These are phyloP conservation scores for Heteromeles arbutifolia DNA, from an alignment of 306 rosid genomes.

Conservation along the genomic window DNA sequence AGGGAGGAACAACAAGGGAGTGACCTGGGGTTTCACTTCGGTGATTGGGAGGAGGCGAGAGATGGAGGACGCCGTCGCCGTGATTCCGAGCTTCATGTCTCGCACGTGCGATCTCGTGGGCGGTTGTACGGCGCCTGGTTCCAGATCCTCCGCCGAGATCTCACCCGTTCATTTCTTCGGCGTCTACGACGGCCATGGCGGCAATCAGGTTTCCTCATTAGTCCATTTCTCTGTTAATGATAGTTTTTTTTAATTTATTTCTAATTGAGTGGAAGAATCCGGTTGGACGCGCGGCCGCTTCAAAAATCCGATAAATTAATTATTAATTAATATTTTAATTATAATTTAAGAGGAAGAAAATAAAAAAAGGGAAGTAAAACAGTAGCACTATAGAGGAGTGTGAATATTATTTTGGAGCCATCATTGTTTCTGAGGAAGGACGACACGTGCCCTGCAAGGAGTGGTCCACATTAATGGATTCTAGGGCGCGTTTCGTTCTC, in stretches of 20 bases:
- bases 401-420: not conserved
- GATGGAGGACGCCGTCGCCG: slow-evolving; percentile 76
- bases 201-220: slow-evolving; percentile 51
- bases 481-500: slow-evolving; percentile 14
- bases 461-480: slow-evolving; percentile 33
- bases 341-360: not conserved
- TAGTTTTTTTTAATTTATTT: no score
- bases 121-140: slow-evolving; percentile 63
- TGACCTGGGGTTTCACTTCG: slow-evolving; percentile 55
- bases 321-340: not conserved
- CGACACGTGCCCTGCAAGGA: slow-evolving; percentile 27
- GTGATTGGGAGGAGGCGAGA: slow-evolving; percentile 70
- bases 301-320: not conserved
- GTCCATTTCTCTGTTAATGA: not conserved
- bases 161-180: slow-evolving; percentile 72
- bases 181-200: slow-evolving; percentile 86
- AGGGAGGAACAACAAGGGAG: slow-evolving; percentile 50
- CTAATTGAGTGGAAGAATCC: not conserved
- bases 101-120: slow-evolving; percentile 58
- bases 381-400: not conserved
- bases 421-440: not conserved
- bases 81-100: slow-evolving; percentile 57
- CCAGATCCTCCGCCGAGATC: slow-evolving; percentile 54
- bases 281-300: not conserved
- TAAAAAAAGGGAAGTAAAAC: not conserved